phyloP scores from a whole-genome alignment of 805 yeast species.

The Starmerella floris region DNA sequence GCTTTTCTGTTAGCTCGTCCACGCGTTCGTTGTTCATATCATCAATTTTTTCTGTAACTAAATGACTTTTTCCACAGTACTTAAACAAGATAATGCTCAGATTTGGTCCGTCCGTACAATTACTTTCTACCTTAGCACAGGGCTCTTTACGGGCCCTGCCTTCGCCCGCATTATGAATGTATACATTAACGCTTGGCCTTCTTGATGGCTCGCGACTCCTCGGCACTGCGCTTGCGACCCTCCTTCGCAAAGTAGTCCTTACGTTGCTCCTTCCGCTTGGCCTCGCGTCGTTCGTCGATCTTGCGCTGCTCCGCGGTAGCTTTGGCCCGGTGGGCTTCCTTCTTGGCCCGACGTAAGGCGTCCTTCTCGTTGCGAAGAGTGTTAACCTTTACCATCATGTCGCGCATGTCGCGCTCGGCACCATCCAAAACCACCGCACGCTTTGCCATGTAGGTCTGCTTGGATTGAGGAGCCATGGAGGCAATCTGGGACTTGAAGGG shows the following conservation, averaged over 20 bases:
- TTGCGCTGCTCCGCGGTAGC: constrained; percentile 65
- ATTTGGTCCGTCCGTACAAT: too few species aligned
- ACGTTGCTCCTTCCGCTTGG: constrained; percentile 72
- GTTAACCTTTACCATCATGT: constrained; percentile 72
- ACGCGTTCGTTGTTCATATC: too few species aligned
- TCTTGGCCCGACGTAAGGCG: constrained; percentile 56
- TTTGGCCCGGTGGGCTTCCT: constrained; percentile 60
- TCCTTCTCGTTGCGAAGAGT: constrained; percentile 81
- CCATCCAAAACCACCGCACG: constrained; percentile 90
- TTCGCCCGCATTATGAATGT: too few species aligned
- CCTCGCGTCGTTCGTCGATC: constrained; percentile 51
- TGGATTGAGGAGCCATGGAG: constrained; percentile 69
- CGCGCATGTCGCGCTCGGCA: constrained; percentile 86
- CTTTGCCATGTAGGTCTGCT: constrained; percentile 67
- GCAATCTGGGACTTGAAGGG: constrained; percentile 90
- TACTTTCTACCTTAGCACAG: too few species aligned
- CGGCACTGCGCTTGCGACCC: constrained; percentile 20
- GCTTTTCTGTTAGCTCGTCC: too few species aligned
- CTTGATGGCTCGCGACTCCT: constrained; percentile 14
- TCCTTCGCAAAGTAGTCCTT: constrained; percentile 58
- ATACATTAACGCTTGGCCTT: constrained; percentile 4
- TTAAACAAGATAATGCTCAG: too few species aligned
- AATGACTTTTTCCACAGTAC: too few species aligned
- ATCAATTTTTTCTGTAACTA: too few species aligned
- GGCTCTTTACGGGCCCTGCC: too few species aligned